Conservation (phyloP, 148 eudicot genomes). For the Vaccinium vitisidaea region DNA sequence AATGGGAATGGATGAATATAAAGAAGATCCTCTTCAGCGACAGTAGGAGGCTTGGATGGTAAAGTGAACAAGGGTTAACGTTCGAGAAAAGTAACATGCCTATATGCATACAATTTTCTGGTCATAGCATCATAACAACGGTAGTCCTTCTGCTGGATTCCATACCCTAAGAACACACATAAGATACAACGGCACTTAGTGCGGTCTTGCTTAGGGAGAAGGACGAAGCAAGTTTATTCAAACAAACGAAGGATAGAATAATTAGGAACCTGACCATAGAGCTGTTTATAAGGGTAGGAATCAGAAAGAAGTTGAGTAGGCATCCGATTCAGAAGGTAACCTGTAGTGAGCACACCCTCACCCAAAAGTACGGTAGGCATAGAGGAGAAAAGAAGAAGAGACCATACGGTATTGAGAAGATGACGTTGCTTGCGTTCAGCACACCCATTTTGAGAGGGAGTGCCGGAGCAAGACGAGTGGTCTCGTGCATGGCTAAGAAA, state of each 20-base stretch:
- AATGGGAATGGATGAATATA: too few relatives aligned
- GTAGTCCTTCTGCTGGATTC: neutral
- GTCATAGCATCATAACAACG: neutral
- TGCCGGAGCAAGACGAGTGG: neutral
- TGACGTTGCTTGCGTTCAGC: neutral
- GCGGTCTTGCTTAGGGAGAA: neutral
- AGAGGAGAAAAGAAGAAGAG: neutral
- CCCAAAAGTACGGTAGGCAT: neutral
- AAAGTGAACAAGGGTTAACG: too few relatives aligned
- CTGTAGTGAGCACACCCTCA: neutral
- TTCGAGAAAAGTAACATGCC: neutral
- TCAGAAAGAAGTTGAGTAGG: neutral
- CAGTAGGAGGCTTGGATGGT: too few relatives aligned
- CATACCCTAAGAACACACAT: neutral
- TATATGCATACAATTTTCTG: too few relatives aligned
- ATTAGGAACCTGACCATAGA: neutral
- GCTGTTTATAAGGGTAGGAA: neutral
- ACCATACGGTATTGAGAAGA: neutral
- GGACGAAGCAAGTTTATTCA: neutral
- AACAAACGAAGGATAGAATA: neutral
- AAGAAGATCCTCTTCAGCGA: too few relatives aligned
- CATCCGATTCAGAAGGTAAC: neutral
- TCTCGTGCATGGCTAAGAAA: neutral
- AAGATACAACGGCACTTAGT: neutral
- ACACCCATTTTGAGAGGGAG: neutral